Conservation (phyloP, 2,329 filamentous ascomycete genomes). For the Trichocomaceae sp. region DNA sequence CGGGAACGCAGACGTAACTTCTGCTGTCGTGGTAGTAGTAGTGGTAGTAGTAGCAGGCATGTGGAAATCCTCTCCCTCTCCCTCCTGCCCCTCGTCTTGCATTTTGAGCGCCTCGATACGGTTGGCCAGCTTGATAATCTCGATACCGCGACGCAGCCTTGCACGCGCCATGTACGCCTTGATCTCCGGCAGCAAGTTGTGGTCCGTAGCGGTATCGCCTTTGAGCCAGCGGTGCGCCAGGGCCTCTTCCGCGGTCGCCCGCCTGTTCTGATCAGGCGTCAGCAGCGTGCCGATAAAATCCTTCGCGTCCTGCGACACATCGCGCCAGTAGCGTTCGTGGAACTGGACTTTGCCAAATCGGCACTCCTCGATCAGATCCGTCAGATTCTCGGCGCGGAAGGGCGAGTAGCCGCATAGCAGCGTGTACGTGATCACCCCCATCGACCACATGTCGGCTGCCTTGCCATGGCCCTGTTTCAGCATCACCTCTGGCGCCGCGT, state of each 20-base stretch:
- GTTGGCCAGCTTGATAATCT: slow-evolving; percentile 92
- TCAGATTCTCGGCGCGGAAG: slow-evolving; percentile 89
- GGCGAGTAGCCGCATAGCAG: slow-evolving; percentile 96
- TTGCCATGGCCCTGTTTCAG: slow-evolving; percentile 95
- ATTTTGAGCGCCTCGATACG: slow-evolving; percentile 91
- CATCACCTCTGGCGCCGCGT: slow-evolving; percentile 97
- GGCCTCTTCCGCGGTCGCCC: slow-evolving; percentile 73
- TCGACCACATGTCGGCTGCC: slow-evolving; percentile 98
- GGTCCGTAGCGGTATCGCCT: slow-evolving; percentile 84
- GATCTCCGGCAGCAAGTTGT: slow-evolving; percentile 96
- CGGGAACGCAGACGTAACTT: slow-evolving; percentile 19
- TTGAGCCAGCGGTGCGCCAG: slow-evolving; percentile 82
- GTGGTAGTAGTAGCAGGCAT: slow-evolving; percentile 37
- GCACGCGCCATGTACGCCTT: slow-evolving; percentile 87
- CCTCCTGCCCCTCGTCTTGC: slow-evolving; percentile 66
- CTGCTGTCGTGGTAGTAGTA: slow-evolving; percentile 14
- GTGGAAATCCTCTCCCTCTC: slow-evolving; percentile 56
- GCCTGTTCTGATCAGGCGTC: slow-evolving; percentile 67
- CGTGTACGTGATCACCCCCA: slow-evolving; percentile 98
- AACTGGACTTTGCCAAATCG: slow-evolving; percentile 77
- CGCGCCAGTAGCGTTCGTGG: slow-evolving; percentile 97
- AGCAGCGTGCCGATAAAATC: slow-evolving; percentile 82
- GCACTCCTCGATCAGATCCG: slow-evolving; percentile 92
- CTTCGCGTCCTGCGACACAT: slow-evolving; percentile 92
- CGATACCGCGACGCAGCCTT: slow-evolving; percentile 85